Evolutionary conservation across 495 filamentous ascomycete genomes (phyloP).

Genomic region (Daldinia caldariorum): DNA sequence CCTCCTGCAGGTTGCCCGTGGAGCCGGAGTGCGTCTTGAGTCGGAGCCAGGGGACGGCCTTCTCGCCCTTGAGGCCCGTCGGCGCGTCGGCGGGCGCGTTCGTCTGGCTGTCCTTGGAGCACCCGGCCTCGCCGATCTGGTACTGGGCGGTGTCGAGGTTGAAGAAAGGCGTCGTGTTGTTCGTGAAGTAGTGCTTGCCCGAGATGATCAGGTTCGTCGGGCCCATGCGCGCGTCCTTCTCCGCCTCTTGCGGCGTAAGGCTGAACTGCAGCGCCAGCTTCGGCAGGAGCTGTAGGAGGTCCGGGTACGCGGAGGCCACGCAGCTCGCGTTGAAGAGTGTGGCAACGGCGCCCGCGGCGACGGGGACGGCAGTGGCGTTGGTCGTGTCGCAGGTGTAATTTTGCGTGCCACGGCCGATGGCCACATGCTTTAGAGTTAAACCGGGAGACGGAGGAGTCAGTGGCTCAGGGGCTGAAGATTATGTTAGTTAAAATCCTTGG

Average conservation of each 20-base stretch:
- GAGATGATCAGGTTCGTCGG: conserved; percentile 68
- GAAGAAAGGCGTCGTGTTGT: conserved; percentile 78
- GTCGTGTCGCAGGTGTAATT: conserved; percentile 86
- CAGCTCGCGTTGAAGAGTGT: conserved; percentile 90
- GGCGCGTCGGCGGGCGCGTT: conserved; percentile 68
- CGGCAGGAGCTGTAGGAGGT: conserved; percentile 66
- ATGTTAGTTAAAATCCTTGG: conserved; percentile 38
- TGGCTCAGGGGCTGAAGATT: conserved; percentile 49
- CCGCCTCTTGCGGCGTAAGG: conserved; percentile 47
- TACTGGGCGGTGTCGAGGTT: conserved; percentile 66
- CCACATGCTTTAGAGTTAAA: conserved; percentile 75
- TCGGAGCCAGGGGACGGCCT: conserved; percentile 79
- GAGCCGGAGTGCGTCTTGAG: conserved; percentile 63
- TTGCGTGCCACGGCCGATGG: conserved; percentile 86
- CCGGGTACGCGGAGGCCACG: conserved; percentile 71
- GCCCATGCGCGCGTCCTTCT: conserved; percentile 46
- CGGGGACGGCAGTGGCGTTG: conserved; percentile 67
- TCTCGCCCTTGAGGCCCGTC: conserved; percentile 60
- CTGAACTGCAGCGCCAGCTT: conserved; percentile 65
- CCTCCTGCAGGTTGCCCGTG: conserved; percentile 71
- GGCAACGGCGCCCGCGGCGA: conserved; percentile 77
- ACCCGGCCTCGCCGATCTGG: conserved; percentile 69
- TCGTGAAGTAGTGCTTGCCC: conserved; percentile 83
- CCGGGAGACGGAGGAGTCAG: conserved; percentile 68
- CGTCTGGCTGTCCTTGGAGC: conserved; percentile 63